phyloP scores from a whole-genome alignment of 1,284 basidiomycete species.

The Earliella scabrosa region DNA sequence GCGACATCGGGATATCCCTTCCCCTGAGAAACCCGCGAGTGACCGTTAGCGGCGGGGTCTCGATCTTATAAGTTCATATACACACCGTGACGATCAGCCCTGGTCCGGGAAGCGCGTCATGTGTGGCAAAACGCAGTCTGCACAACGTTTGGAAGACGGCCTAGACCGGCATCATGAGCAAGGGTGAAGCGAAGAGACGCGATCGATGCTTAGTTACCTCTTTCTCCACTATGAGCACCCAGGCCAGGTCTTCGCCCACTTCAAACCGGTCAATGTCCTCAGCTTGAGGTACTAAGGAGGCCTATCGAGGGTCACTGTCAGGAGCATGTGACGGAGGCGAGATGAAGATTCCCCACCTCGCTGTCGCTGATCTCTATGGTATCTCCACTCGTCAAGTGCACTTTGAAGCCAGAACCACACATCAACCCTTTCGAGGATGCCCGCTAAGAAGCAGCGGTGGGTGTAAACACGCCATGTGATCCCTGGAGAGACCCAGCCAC shows the following conservation, averaged over 20 bases:
- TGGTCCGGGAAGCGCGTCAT: constrained; percentile 52
- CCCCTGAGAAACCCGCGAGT: constrained; percentile 67
- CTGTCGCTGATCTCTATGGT: constrained; percentile 52
- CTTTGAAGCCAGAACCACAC: constrained; percentile 64
- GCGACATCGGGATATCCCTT: constrained; percentile 94
- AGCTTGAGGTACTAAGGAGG: constrained; percentile 73
- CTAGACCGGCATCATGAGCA: constrained; percentile 42
- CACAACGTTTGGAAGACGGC: constrained; percentile 88
- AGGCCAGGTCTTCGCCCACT: constrained; percentile 56
- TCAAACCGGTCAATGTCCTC: constrained; percentile 71
- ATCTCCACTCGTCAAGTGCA: constrained; percentile 63
- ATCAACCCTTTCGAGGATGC: constrained; percentile 89
- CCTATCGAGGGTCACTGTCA: constrained; percentile 44
- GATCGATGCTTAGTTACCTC: constrained; percentile 56
- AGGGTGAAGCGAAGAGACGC: neutral
- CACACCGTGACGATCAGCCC: constrained; percentile 76
- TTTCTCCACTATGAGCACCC: constrained; percentile 91
- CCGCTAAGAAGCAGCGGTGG: constrained; percentile 50
- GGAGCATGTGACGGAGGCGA: neutral
- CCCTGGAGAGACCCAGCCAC: constrained; percentile 16
- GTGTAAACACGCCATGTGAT: neutral
- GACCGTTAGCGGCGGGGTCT: neutral
- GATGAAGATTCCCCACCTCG: constrained; percentile 50
- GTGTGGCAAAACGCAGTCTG: constrained; percentile 53
- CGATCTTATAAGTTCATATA: neutral